Conservation (phyloP, 2,329 filamentous ascomycete genomes). For the Keithomyces neogunnii region DNA sequence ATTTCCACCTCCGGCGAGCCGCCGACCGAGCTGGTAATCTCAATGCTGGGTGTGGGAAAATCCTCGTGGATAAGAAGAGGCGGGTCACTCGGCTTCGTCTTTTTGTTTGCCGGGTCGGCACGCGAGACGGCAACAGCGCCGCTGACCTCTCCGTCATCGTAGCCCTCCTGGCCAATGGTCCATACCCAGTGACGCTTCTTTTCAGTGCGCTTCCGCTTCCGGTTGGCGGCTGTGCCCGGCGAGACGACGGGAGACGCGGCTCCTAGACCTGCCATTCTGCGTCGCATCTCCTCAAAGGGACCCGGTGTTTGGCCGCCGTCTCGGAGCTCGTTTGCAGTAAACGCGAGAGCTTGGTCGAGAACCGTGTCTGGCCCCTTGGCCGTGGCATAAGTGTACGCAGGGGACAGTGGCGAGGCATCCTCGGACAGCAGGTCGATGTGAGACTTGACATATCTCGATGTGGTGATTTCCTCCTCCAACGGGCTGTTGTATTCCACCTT, state of each 20-base stretch:
- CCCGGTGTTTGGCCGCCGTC: conserved; percentile 56
- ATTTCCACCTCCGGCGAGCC: conserved; percentile 35
- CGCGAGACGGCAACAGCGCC: conserved; percentile 33
- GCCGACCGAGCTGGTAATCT: conserved; percentile 24
- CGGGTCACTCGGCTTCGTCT: not conserved
- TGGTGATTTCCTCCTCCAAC: conserved; percentile 55
- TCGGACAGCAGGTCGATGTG: conserved; percentile 56
- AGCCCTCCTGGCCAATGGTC: conserved; percentile 51
- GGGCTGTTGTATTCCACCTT: conserved; percentile 56
- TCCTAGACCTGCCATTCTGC: conserved; percentile 42
- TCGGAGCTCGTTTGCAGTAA: conserved; percentile 44
- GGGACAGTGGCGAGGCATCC: conserved; percentile 42
- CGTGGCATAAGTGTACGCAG: conserved; percentile 10
- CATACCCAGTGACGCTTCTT: conserved; percentile 59
- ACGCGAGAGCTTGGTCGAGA: conserved; percentile 42
- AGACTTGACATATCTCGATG: conserved; percentile 51
- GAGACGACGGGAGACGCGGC: conserved; percentile 30
- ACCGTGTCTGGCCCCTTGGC: conserved; percentile 28
- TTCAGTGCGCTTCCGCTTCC: conserved; percentile 47
- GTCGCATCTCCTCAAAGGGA: conserved; percentile 54
- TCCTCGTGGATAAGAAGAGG: conserved; percentile 16
- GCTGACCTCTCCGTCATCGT: conserved; percentile 33
- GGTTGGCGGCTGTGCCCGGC: conserved; percentile 31
- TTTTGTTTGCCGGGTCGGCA: conserved; percentile 15
- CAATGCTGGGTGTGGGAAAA: conserved; percentile 33